A percentile compares a stretch with the other conserved stretches of the same genome.
These are phyloP conservation scores for Vararia minispora DNA, from an alignment of 768 basidiomycete species.

Conservation along the genomic window DNA sequence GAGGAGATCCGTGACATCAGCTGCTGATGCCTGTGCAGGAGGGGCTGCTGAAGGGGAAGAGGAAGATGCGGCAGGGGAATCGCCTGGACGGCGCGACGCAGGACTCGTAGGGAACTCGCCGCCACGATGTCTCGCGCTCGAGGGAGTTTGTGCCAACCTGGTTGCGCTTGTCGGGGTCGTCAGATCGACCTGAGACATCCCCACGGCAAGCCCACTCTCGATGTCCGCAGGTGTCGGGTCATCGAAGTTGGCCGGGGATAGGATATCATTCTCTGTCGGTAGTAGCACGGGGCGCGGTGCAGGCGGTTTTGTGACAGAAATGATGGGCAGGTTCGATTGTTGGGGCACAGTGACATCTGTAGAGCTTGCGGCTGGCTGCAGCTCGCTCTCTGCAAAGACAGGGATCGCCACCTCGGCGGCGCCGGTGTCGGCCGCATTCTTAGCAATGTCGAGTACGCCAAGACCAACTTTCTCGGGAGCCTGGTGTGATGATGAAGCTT, in stretches of 20 bases:
- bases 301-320: slow-evolving; percentile 60
- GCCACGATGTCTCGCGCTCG: no score
- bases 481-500: slow-evolving; percentile 16
- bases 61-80: slow-evolving; percentile 8
- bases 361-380: slow-evolving; percentile 10
- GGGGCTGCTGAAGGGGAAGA: slow-evolving; percentile 7
- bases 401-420: slow-evolving; percentile 56
- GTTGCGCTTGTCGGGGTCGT: no score
- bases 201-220: no score
- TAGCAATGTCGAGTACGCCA: slow-evolving; percentile 27
- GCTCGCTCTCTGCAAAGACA: slow-evolving; percentile 30
- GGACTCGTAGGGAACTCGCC: no score
- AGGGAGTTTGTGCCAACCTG: no score
- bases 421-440: slow-evolving; percentile 14
- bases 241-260: slow-evolving; percentile 29
- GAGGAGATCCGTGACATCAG: slow-evolving; percentile 39
- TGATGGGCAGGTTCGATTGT: slow-evolving; percentile 32
- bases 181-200: no score
- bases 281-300: slow-evolving; percentile 60
- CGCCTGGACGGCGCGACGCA: no score
- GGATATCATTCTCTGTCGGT: slow-evolving; percentile 53
- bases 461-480: slow-evolving; percentile 33
- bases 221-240: slow-evolving; percentile 17
- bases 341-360: slow-evolving; percentile 9
- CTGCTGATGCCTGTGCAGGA: slow-evolving; percentile 7